Percentiles rank a stretch among this genome's conserved stretches.
These are phyloP conservation scores for Ceratocystiopsis sp. DNA, from an alignment of 2,329 filamentous ascomycete genomes.

Conservation along the genomic window DNA sequence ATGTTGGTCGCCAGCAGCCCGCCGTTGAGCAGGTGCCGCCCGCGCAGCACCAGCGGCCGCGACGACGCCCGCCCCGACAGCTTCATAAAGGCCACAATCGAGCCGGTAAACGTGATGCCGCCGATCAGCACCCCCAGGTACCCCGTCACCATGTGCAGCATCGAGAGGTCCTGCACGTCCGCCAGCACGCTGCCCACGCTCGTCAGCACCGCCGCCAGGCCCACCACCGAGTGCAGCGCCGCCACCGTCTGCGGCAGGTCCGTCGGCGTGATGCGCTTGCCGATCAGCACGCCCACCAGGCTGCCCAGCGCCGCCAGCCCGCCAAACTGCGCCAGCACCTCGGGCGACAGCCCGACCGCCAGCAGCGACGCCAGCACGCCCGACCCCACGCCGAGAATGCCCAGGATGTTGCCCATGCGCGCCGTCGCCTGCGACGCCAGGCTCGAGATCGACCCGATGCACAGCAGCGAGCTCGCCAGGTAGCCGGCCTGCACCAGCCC, in stretches of 20 bases:
- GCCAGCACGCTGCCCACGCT: conserved; percentile 76
- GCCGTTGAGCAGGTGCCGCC: conserved; percentile 58
- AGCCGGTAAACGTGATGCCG: conserved; percentile 82
- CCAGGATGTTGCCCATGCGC: conserved; percentile 69
- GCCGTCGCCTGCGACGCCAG: conserved; percentile 71
- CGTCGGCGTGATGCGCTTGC: conserved; percentile 73
- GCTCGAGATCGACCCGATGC: conserved; percentile 68
- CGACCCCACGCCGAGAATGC: conserved; percentile 68
- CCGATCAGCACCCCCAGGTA: conserved; percentile 77
- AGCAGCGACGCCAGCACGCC: conserved; percentile 70
- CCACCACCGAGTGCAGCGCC: conserved; percentile 77
- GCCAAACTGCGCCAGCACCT: conserved; percentile 67
- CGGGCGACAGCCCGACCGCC: conserved; percentile 63
- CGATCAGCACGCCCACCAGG: conserved; percentile 53
- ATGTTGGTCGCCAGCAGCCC: conserved; percentile 59
- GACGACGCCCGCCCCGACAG: conserved; percentile 71
- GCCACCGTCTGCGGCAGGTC: conserved; percentile 81
- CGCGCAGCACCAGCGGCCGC: conserved; percentile 53
- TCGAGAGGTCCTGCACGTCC: conserved; percentile 52
- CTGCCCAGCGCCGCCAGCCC: conserved; percentile 56
- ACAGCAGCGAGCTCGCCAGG: conserved; percentile 66
- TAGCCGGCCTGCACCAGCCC: conserved; percentile 80
- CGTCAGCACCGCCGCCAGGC: conserved; percentile 73
- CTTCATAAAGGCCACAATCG: conserved; percentile 78
- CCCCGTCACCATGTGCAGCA: conserved; percentile 67